Evolutionary conservation across 176 grass and related monocot genomes (phyloP).

Genomic region (Carex littledalei): DNA sequence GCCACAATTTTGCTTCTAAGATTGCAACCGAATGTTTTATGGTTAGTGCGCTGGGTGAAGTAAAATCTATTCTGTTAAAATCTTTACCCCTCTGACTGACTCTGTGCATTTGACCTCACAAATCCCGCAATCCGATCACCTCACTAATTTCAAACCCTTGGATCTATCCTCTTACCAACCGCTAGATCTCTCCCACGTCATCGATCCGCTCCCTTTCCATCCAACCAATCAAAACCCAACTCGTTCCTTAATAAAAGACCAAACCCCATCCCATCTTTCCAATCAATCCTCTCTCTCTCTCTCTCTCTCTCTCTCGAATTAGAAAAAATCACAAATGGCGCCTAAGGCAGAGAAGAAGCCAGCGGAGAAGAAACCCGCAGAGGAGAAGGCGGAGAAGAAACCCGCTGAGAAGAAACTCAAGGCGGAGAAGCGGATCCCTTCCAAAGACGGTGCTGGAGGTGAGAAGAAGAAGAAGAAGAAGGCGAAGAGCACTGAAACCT

Average conservation of each 20-base stretch:
- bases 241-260: neutral
- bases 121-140: neutral
- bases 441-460: neutral
- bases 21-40: too few relatives aligned
- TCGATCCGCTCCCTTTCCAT: neutral
- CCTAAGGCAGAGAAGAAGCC: slow-evolving; percentile 27
- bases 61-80: too few relatives aligned
- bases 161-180: neutral
- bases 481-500: slow-evolving; percentile 40
- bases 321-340: neutral
- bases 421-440: slow-evolving; percentile 10
- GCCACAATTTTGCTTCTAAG: too few relatives aligned
- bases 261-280: neutral
- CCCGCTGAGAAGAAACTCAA: neutral
- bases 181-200: neutral
- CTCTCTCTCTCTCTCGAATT: neutral
- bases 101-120: neutral
- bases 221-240: neutral
- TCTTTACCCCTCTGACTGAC: too few relatives aligned
- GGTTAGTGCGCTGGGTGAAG: too few relatives aligned
- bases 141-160: neutral
- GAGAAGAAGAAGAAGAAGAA: slow-evolving; percentile 24
- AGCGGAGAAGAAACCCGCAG: slow-evolving; percentile 12
- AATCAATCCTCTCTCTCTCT: neutral
- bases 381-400: slow-evolving; percentile 19